These are phyloP conservation scores for Phaeotremella skinneri DNA, from an alignment of 768 basidiomycete genomes.

Conservation along the genomic window DNA sequence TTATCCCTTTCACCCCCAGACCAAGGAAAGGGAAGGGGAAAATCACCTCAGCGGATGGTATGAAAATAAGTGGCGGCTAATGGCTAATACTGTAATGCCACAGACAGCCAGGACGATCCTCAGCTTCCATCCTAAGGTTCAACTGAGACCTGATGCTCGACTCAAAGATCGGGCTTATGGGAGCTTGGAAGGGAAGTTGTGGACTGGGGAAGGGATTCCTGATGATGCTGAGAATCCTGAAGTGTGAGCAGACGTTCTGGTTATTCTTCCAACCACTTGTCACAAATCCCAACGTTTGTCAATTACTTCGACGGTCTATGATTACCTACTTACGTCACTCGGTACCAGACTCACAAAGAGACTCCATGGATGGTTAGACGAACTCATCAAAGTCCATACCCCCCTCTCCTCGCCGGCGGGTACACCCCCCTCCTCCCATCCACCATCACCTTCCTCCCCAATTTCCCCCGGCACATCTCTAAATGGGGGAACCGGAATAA, in stretches of 20 bases:
- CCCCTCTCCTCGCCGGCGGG: slow-evolving; percentile 19
- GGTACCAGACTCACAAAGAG: slow-evolving; percentile 15
- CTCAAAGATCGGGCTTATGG: slow-evolving; percentile 12
- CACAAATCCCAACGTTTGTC: not conserved
- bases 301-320: not conserved
- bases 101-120: slow-evolving; percentile 28
- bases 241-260: not conserved
- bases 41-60: not conserved
- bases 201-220: slow-evolving; percentile 7
- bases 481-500: slow-evolving; percentile 11
- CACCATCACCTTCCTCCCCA: slow-evolving; percentile 11
- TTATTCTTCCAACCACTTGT: not conserved
- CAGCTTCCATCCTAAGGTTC: slow-evolving; percentile 14
- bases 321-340: not conserved
- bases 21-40: too few relatives aligned
- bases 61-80: not conserved
- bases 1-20: not conserved
- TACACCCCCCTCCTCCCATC: slow-evolving; percentile 15
- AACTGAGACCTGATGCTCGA: slow-evolving; percentile 21
- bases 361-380: slow-evolving; percentile 23
- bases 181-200: slow-evolving; percentile 14
- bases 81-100: not conserved
- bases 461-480: not conserved
- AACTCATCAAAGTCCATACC: slow-evolving; percentile 18
- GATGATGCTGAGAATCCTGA: not conserved